Conservation (phyloP, 1,139 yeast species). For the Saccharomyces pastorianus region DNA sequence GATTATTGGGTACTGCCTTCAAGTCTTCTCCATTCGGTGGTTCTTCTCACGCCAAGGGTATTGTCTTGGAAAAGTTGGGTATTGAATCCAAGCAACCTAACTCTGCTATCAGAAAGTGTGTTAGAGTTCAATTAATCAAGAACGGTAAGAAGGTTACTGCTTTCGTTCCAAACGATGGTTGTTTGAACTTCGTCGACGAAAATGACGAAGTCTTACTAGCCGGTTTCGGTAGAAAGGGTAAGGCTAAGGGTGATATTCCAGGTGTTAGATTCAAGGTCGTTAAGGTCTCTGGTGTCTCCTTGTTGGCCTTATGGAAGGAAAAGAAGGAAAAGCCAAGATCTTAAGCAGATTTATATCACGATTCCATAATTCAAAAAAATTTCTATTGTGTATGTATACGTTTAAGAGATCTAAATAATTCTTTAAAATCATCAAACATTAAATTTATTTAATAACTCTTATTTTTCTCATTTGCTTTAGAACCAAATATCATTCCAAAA, state of each 20-base stretch:
- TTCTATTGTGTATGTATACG: not conserved
- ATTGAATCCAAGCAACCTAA: constrained; percentile 99
- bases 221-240: too few species aligned
- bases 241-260: too few species aligned
- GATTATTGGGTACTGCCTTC: too few species aligned
- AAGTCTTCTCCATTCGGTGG: too few species aligned
- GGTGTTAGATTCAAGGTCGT: too few species aligned
- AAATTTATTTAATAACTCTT: not conserved
- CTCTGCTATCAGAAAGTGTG: constrained; percentile 99
- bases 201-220: too few species aligned
- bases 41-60: constrained; percentile 86
- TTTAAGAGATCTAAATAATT: not conserved
- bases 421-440: not conserved
- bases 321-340: constrained; percentile 78
- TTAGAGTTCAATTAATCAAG: constrained; percentile 99
- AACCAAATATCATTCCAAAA: too few species aligned
- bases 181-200: constrained; percentile 41
- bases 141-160: constrained; percentile 99
- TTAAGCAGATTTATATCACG: constrained; percentile 37
- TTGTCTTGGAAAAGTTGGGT: constrained; percentile 37
- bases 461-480: too few species aligned
- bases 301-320: too few species aligned
- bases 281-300: too few species aligned
- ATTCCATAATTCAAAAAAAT: not conserved
- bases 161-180: constrained; percentile 99